These are phyloP conservation scores for Suillus occidentalis DNA, from an alignment of 768 basidiomycete species.

Conservation along the genomic window DNA sequence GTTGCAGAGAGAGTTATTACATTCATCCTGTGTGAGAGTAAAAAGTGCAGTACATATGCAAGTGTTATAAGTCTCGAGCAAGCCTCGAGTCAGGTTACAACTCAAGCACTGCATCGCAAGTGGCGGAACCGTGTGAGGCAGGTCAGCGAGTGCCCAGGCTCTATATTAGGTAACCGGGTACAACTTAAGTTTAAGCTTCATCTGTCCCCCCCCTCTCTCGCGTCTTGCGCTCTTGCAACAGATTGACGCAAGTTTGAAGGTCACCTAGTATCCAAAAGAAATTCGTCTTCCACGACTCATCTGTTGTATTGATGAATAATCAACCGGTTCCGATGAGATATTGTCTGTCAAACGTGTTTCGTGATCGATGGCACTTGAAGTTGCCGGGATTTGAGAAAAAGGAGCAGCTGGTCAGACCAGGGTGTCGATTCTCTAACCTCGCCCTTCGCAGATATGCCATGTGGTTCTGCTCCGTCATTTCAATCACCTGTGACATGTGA, in stretches of 20 bases:
- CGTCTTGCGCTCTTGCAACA: constrained; percentile 33
- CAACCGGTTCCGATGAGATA: constrained; percentile 53
- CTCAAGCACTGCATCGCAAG: too few relatives aligned
- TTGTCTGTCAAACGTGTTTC: constrained; percentile 77
- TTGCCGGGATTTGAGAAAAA: constrained; percentile 42
- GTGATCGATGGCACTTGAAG: too few relatives aligned
- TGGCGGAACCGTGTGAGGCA: too few relatives aligned
- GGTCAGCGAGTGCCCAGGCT: too few relatives aligned
- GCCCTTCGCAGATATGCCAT: constrained; percentile 70
- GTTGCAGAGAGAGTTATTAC: constrained; percentile 4
- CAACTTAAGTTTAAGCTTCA: too few relatives aligned
- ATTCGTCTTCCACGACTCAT: constrained; percentile 63
- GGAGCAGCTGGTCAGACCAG: constrained; percentile 64
- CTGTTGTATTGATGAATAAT: constrained; percentile 49
- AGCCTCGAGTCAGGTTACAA: background rate
- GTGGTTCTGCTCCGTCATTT: constrained; percentile 86
- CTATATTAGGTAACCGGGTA: too few relatives aligned
- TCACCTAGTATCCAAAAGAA: constrained; percentile 89
- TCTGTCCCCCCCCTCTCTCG: background rate
- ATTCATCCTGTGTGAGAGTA: background rate
- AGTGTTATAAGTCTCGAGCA: background rate
- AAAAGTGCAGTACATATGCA: background rate
- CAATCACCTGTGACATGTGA: constrained; percentile 40
- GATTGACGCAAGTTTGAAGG: constrained; percentile 39
- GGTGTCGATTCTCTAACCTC: constrained; percentile 48